phyloP scores from a whole-genome alignment of 2,329 filamentous ascomycete species.

The Myotisia sp. region DNA sequence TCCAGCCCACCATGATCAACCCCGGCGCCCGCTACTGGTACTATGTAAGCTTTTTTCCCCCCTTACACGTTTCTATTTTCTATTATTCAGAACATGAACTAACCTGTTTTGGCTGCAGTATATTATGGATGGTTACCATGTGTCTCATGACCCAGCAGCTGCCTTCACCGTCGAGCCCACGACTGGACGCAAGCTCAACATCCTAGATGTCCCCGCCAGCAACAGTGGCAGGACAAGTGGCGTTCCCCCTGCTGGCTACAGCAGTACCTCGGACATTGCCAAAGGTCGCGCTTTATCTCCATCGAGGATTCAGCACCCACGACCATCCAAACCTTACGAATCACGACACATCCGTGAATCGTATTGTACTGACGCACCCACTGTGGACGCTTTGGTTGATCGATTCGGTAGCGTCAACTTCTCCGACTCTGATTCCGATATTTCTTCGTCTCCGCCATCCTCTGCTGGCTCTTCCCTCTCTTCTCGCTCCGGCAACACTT shows the following conservation, averaged over 20 bases:
- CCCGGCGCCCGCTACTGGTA: slow-evolving; percentile 96
- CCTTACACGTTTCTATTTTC: no score
- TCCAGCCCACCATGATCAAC: slow-evolving; percentile 74
- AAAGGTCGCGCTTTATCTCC: slow-evolving; percentile 80
- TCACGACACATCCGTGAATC: slow-evolving; percentile 74
- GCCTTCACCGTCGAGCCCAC: slow-evolving; percentile 85
- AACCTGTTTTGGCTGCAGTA: slow-evolving; percentile 40
- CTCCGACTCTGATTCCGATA: slow-evolving; percentile 55
- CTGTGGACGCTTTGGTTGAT: slow-evolving; percentile 63
- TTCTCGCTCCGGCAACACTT: slow-evolving; percentile 54
- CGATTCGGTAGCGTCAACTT: slow-evolving; percentile 61
- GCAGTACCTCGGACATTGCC: slow-evolving; percentile 47
- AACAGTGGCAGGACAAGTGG: slow-evolving; percentile 31
- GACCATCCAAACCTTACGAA: slow-evolving; percentile 75
- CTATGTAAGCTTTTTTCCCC: slow-evolving; percentile 55
- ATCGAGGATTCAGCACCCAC: slow-evolving; percentile 80
- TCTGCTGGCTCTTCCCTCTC: slow-evolving; percentile 51
- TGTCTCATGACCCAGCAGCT: slow-evolving; percentile 88
- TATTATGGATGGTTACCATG: slow-evolving; percentile 98
- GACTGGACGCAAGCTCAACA: slow-evolving; percentile 91
- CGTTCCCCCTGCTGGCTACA: slow-evolving; percentile 26
- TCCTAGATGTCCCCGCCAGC: slow-evolving; percentile 73
- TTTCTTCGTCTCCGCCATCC: slow-evolving; percentile 60
- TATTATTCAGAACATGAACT: slow-evolving; percentile 9
- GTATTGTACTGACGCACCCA: slow-evolving; percentile 58